Conservation (phyloP, 345 rosid species). For the Excoecaria cochinchinensis region DNA sequence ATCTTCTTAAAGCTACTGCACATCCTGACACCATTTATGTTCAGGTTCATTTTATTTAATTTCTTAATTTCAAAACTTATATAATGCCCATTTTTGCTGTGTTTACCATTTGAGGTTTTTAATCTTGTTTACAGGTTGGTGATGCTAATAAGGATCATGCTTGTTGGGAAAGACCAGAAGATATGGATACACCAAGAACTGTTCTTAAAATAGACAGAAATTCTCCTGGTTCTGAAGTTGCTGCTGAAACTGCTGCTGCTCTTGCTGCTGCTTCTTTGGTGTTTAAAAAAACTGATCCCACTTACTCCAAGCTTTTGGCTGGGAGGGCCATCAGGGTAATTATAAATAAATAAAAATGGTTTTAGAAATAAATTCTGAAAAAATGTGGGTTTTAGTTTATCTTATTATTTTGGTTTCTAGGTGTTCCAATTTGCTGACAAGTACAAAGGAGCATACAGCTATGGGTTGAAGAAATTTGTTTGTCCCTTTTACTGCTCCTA, state of each 20-base stretch:
- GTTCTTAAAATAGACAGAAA: constrained; percentile 28
- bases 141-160: constrained; percentile 55
- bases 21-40: constrained; percentile 47
- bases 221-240: constrained; percentile 38
- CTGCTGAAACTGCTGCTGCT: constrained; percentile 43
- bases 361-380: too few species aligned
- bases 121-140: constrained; percentile 40
- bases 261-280: constrained; percentile 38
- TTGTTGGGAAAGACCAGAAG: constrained; percentile 72
- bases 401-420: constrained; percentile 20
- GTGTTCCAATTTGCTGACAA: constrained; percentile 58
- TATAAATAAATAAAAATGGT: too few species aligned
- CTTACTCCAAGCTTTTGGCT: constrained; percentile 27
- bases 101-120: constrained; percentile 15
- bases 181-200: constrained; percentile 30
- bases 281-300: constrained; percentile 31
- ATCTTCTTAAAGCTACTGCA: constrained; percentile 61
- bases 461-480: constrained; percentile 41
- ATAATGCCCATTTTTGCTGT: neutral
- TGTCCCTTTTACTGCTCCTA: constrained; percentile 60
- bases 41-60: constrained; percentile 24
- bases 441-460: constrained; percentile 59
- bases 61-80: neutral
- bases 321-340: constrained; percentile 32
- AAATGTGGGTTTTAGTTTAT: neutral